These are phyloP conservation scores for Cutaneotrichosporon daszewskae DNA, from an alignment of 1,284 basidiomycete species.

Conservation along the genomic window DNA sequence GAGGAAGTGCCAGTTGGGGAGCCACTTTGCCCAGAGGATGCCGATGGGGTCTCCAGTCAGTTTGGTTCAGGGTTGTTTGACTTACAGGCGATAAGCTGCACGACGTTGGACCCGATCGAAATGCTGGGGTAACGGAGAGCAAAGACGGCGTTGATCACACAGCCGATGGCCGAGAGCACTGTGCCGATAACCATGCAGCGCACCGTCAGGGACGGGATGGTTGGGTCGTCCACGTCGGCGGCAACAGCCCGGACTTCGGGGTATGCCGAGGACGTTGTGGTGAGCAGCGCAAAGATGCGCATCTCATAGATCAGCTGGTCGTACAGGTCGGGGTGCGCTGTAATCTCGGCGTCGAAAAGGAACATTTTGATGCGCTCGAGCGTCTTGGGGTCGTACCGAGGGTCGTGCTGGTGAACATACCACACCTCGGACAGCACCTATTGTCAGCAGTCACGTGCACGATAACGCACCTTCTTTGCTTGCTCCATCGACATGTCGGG, in stretches of 20 bases:
- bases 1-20: slow-evolving; percentile 26
- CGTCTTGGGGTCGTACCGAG: slow-evolving; percentile 9
- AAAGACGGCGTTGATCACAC: slow-evolving; percentile 62
- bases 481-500: slow-evolving; percentile 8
- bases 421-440: slow-evolving; percentile 9
- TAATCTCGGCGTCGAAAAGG: slow-evolving; percentile 4
- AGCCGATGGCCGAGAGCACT: slow-evolving; percentile 52
- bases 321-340: slow-evolving; percentile 7
- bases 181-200: slow-evolving; percentile 67
- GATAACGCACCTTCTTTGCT: slow-evolving; percentile 3
- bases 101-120: slow-evolving; percentile 26
- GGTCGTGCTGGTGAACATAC: slow-evolving; percentile 12
- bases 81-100: slow-evolving; percentile 37
- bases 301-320: slow-evolving; percentile 26
- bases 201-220: slow-evolving; percentile 75
- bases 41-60: slow-evolving; percentile 24
- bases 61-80: no score
- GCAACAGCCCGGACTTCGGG: slow-evolving; percentile 82
- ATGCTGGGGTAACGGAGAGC: slow-evolving; percentile 38
- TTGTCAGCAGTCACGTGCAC: neutral
- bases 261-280: slow-evolving; percentile 60
- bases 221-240: slow-evolving; percentile 67
- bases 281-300: slow-evolving; percentile 39
- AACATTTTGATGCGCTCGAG: slow-evolving; percentile 13
- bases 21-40: slow-evolving; percentile 16